Evolutionary conservation across 1,284 basidiomycete species (phyloP).

Genomic region (Rhodotorula sp.): DNA sequence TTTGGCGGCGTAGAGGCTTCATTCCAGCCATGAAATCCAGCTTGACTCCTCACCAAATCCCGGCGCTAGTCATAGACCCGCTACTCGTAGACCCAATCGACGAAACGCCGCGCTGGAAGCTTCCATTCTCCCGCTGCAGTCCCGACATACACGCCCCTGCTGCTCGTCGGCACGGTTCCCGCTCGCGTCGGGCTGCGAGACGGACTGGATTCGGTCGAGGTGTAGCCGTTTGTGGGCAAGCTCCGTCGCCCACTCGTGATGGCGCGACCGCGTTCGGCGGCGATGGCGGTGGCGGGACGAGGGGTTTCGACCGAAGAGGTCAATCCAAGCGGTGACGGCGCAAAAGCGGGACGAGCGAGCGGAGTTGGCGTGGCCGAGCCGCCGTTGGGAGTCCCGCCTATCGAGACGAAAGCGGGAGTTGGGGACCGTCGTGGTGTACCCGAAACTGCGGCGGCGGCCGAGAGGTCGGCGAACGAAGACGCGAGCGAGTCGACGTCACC

Average conservation of each 20-base stretch:
- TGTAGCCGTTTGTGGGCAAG: not conserved
- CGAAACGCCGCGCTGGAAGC: constrained; percentile 17
- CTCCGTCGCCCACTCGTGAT: not conserved
- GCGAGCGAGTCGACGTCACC: constrained; percentile 19
- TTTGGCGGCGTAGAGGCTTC: too few relatives aligned
- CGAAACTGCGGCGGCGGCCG: constrained; percentile 3
- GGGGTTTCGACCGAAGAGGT: not conserved
- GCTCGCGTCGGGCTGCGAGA: constrained; percentile 2
- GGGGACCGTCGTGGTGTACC: not conserved
- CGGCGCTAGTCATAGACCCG: too few relatives aligned
- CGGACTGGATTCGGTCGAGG: constrained; percentile 11
- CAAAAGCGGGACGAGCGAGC: not conserved
- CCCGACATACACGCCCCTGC: not conserved
- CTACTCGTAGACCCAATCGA: constrained; percentile 19
- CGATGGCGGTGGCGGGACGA: not conserved
- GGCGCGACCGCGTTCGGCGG: not conserved
- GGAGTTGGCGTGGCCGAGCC: not conserved
- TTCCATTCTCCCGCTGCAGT: constrained; percentile 19
- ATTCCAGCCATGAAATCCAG: too few relatives aligned
- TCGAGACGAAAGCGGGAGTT: constrained; percentile 1
- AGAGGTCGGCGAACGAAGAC: constrained; percentile 15
- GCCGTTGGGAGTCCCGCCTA: not conserved
- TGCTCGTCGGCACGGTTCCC: not conserved
- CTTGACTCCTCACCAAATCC: too few relatives aligned
- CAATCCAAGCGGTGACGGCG: not conserved